A percentile compares a stretch with the other conserved stretches of the same genome.
Conservation (phyloP, 2,329 filamentous ascomycete genomes). For the Paecilomyces formosus region DNA sequence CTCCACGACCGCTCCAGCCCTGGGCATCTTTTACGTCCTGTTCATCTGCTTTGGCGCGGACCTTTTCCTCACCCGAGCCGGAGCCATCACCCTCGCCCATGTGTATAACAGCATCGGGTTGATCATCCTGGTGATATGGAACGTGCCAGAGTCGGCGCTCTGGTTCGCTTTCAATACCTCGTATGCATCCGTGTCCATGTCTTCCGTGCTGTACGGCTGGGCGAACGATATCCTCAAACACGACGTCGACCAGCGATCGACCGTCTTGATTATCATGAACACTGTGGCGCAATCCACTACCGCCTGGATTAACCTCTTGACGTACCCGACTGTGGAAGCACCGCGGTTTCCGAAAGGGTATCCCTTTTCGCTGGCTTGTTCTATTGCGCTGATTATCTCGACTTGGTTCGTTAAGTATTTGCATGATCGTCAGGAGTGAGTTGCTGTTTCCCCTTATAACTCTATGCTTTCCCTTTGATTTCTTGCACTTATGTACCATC, state of each 20-base stretch:
- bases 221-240: conserved; percentile 38
- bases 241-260: conserved; percentile 41
- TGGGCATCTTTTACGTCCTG: conserved; percentile 52
- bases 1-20: conserved; percentile 43
- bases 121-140: conserved; percentile 49
- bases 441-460: neutral
- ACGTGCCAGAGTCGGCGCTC: conserved; percentile 46
- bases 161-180: conserved; percentile 50
- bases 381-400: neutral
- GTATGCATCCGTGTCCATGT: conserved; percentile 45
- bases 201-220: conserved; percentile 51
- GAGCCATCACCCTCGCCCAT: conserved; percentile 48
- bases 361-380: conserved; percentile 29
- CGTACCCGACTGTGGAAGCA: conserved; percentile 42
- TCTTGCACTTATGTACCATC: neutral
- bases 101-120: conserved; percentile 47
- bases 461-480: neutral
- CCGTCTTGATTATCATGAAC: conserved; percentile 47
- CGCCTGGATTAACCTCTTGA: conserved; percentile 49
- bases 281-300: conserved; percentile 48
- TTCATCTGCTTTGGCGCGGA: conserved; percentile 50
- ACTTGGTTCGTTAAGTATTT: neutral
- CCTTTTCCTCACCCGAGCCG: conserved; percentile 45
- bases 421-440: neutral
- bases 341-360: conserved; percentile 38